Evolutionary conservation across 2,329 filamentous ascomycete species (phyloP).

Genomic region (Coniosporium tulheliwenetii): DNA sequence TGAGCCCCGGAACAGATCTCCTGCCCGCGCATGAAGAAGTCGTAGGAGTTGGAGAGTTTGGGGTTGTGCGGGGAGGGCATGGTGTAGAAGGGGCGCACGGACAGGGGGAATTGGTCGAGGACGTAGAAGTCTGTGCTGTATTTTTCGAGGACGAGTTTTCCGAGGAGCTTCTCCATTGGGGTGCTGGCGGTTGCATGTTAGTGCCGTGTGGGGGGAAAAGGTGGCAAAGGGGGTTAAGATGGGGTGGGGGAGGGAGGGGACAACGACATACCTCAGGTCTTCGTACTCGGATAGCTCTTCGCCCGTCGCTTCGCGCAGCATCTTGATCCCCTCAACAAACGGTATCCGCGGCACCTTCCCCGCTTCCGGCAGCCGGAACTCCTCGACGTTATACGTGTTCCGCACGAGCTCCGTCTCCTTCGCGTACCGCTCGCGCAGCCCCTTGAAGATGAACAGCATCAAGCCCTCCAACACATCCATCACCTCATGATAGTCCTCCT

Average conservation of each 20-base stretch:
- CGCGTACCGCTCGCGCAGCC: slow-evolving; percentile 49
- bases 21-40: slow-evolving; percentile 57
- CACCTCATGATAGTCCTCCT: slow-evolving; percentile 64
- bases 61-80: slow-evolving; percentile 46
- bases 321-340: slow-evolving; percentile 63
- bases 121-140: slow-evolving; percentile 94
- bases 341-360: slow-evolving; percentile 64
- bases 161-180: slow-evolving; percentile 76
- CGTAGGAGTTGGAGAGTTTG: slow-evolving; percentile 45
- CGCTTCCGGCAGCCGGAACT: slow-evolving; percentile 57
- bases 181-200: slow-evolving; percentile 29
- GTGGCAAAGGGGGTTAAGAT: not conserved
- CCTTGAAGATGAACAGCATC: slow-evolving; percentile 64
- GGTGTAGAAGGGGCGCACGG: slow-evolving; percentile 82
- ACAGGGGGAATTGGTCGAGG: slow-evolving; percentile 87
- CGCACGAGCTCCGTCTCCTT: slow-evolving; percentile 60
- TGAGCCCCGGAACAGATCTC: slow-evolving; percentile 54
- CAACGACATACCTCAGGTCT: slow-evolving; percentile 42
- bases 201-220: not conserved
- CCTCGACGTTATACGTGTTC: slow-evolving; percentile 59
- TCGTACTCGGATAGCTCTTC: slow-evolving; percentile 63
- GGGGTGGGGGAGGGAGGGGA: not conserved
- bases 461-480: slow-evolving; percentile 56
- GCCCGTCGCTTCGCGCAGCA: slow-evolving; percentile 55
- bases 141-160: slow-evolving; percentile 71